Conservation (phyloP, 768 basidiomycete genomes). For the Termitomyces sp. region DNA sequence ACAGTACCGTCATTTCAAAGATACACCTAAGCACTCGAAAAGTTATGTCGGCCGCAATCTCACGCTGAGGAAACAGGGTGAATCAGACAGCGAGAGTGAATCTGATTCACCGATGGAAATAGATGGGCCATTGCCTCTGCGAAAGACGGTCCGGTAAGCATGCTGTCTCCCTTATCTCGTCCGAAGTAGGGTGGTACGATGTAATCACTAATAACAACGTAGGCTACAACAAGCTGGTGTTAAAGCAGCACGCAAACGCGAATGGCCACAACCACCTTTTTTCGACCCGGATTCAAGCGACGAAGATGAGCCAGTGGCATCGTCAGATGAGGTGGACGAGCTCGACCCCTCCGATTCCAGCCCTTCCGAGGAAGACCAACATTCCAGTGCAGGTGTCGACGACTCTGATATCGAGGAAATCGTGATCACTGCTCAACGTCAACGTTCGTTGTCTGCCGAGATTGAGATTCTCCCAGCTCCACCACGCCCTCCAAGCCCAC, state of each 20-base stretch:
- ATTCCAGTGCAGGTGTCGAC: background rate
- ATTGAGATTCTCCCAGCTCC: slow-evolving; percentile 17
- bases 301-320: background rate
- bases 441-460: slow-evolving; percentile 13
- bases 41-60: slow-evolving; percentile 8
- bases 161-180: background rate
- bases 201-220: background rate
- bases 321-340: slow-evolving; percentile 7
- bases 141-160: background rate
- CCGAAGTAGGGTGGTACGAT: background rate
- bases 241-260: slow-evolving; percentile 20
- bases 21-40: background rate
- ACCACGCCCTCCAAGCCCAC: slow-evolving; percentile 5
- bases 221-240: slow-evolving; percentile 9
- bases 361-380: background rate
- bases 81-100: slow-evolving; percentile 3
- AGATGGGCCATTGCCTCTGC: background rate
- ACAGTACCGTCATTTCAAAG: background rate
- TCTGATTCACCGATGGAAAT: slow-evolving; percentile 12
- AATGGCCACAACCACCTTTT: slow-evolving; percentile 13
- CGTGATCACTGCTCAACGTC: slow-evolving; percentile 5
- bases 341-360: background rate
- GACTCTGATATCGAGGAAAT: slow-evolving; percentile 10
- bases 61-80: slow-evolving; percentile 7
- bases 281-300: slow-evolving; percentile 7